Base-by-base conservation (phyloP, 208 protist genomes). In the Herpetomonas samuelpessoai region DNA sequence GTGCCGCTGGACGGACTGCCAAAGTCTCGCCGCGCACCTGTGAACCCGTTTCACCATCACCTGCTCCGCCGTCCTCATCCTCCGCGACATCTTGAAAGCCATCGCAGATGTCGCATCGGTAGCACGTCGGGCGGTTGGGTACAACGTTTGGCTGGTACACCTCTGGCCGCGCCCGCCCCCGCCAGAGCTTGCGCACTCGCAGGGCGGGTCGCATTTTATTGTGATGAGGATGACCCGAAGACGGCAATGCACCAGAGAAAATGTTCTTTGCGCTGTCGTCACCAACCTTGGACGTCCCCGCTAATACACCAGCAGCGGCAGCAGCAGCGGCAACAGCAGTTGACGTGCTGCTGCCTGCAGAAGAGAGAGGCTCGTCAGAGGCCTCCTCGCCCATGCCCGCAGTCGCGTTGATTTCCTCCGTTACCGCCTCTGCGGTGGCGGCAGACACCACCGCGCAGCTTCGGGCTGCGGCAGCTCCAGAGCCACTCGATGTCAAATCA, bases 81-180 rank as follows among this genome's bases (percentile, higher is more conserved):
- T 48, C 44, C 16, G 16, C 7, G n/a, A 31, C 2, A 48, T 26
- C 4, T 27, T 62, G 52, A 47, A 88, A 65, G 14, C 75, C 68
- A 38, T 82, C 74, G 35, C 81, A 88, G 18, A 88, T 74, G 35
- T 88, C 76, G 48, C 81, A 88, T 0, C 81, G 81, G 59, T 88
- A 88, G 55, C 76, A 77, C 51, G 76, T 58, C 29, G 70, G 56
- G 30, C 51, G 45, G 45, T 66, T 60, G 18, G 68, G 68, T 12
- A 74, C 29, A 2, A 74, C 52, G 38, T 74, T 67, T 7, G 64
- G 62, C 48, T 22, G 52, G 52, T 38, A 44, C 52, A 51, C 12
- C 46, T 27, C 3, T 3, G 56, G 9, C 39, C 50, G 39, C 31
- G n/a, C 28, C 1, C 55, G 52, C 16, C 50, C 57, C 25, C 56